A percentile compares a stretch with the other conserved stretches of the same genome.
These are phyloP conservation scores for Penicillium fimorum DNA, from an alignment of 495 filamentous ascomycete species.

Conservation along the genomic window DNA sequence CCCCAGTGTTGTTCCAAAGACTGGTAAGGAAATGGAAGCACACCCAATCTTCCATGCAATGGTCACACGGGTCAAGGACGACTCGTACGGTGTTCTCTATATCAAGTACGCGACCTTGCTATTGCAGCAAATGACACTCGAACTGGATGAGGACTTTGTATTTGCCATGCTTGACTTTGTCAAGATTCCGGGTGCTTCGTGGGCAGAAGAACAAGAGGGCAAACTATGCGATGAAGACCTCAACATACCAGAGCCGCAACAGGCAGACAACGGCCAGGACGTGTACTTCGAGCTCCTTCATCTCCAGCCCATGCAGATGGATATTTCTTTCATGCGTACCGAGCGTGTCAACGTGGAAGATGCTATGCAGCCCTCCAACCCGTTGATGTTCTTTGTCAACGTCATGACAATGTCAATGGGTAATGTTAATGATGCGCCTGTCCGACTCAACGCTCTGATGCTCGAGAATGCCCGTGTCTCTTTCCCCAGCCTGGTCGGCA, in stretches of 20 bases:
- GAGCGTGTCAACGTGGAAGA: slow-evolving; percentile 96
- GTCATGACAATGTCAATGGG: slow-evolving; percentile 98
- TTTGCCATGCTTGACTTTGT: slow-evolving; percentile 93
- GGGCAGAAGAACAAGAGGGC: slow-evolving; percentile 79
- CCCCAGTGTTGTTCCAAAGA: slow-evolving; percentile 97
- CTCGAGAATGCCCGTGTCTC: slow-evolving; percentile 94
- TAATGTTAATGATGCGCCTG: slow-evolving; percentile 95
- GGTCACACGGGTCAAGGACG: slow-evolving; percentile 93
- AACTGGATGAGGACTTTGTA: slow-evolving; percentile 97
- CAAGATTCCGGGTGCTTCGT: slow-evolving; percentile 90
- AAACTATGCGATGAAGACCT: slow-evolving; percentile 84
- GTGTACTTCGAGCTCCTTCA: slow-evolving; percentile 97
- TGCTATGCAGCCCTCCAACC: slow-evolving; percentile 78
- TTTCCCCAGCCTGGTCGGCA: slow-evolving; percentile 74
- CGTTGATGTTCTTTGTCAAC: slow-evolving; percentile 97
- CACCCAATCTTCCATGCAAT: slow-evolving; percentile 92
- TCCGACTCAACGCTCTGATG: slow-evolving; percentile 89
- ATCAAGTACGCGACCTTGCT: slow-evolving; percentile 96
- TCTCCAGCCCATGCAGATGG: slow-evolving; percentile 95
- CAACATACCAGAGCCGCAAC: slow-evolving; percentile 88
- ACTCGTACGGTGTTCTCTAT: slow-evolving; percentile 96
- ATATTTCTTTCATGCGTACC: slow-evolving; percentile 94
- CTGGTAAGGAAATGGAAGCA: slow-evolving; percentile 92
- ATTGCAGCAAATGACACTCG: slow-evolving; percentile 95
- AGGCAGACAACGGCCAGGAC: slow-evolving; percentile 79